Evolutionary conservation across 2,329 filamentous ascomycete genomes (phyloP), one percentile per base, ranked within the genome.

Genomic region (Stagonosporopsis vannaccii): DNA sequence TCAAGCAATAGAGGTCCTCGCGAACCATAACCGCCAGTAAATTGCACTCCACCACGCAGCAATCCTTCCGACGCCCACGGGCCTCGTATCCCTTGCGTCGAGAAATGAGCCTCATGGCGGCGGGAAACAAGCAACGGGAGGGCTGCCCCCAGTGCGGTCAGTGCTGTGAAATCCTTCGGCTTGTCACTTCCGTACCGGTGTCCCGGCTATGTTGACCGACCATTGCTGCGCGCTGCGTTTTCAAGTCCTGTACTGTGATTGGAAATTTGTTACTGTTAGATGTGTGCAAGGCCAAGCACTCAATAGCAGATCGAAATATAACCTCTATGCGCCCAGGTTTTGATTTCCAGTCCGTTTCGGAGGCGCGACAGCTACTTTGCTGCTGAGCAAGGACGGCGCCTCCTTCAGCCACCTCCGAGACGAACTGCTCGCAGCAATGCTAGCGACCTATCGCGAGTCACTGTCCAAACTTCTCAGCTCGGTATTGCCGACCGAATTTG

Each of bases 41-140:
- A 49, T 55, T 44, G 32, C 33, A 35, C 32, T 49, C 51, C 51
- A 55, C 44, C 39, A 30, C 25, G 33, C 45, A 19, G 25, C 32
- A 40, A 37, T 43, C 44, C 39, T 48, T 43, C 51, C 40, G 25
- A n/a, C 33, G 17, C 17, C 7, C 45, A 40, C 32, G n/a, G 44
- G 15, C 19, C 30, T 12, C 4, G 3, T 3, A 26, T 22, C 32
- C 22, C 51, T 26, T 40, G n/a, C 13, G 19, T 23, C 25, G 19
- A 55, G 33, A 37, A n/a, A 44, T 33, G 39, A 55, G 25, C 22
- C 20, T 23, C 26, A 39, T 15, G 17, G 17, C 11, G 3, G 42
- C 45, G 9, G 39, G n/a, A 44, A 44, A 49, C 26, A 45, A 49
- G 51, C 40, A 49, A 44, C 19, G 44, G 45, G 25, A 40, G 20